Evolutionary conservation across 2,329 filamentous ascomycete genomes (phyloP).

Genomic region (Pestalotiopsis sp.): DNA sequence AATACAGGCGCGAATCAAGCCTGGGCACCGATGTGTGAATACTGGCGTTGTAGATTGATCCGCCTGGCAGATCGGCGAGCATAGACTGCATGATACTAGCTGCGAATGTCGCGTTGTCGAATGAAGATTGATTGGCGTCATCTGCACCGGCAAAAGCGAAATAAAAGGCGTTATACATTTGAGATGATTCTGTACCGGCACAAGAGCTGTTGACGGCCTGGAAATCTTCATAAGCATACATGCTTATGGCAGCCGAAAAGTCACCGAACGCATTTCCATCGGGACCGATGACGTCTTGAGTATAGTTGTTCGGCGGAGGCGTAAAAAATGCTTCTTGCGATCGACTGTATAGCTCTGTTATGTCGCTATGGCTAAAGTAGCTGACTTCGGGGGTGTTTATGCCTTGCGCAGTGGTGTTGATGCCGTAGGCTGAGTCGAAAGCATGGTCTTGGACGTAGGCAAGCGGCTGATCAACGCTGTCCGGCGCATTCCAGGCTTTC

Average conservation of each 20-base stretch:
- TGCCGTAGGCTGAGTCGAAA: neutral
- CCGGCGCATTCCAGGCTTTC: neutral
- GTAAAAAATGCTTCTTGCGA: neutral
- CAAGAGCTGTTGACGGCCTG: neutral
- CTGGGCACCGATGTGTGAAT: neutral
- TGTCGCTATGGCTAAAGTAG: neutral
- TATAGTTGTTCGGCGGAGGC: neutral
- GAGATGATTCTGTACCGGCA: neutral
- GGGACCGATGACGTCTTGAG: neutral
- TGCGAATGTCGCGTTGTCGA: neutral
- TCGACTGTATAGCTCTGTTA: neutral
- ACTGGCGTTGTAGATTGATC: neutral
- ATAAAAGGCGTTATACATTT: neutral
- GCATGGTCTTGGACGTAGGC: neutral
- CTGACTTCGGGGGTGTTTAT: neutral
- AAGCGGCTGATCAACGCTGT: neutral
- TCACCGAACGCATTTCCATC: neutral
- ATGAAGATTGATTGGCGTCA: neutral
- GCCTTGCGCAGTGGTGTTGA: neutral
- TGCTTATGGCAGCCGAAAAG: neutral
- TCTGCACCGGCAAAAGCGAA: neutral
- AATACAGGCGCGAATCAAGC: neutral
- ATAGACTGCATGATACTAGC: neutral
- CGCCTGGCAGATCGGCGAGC: neutral
- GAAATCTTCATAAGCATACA: neutral